Percentiles rank a stretch among this genome's conserved stretches.
phyloP scores from a whole-genome alignment of 306 rosid species.

The Inga oerstediana region DNA sequence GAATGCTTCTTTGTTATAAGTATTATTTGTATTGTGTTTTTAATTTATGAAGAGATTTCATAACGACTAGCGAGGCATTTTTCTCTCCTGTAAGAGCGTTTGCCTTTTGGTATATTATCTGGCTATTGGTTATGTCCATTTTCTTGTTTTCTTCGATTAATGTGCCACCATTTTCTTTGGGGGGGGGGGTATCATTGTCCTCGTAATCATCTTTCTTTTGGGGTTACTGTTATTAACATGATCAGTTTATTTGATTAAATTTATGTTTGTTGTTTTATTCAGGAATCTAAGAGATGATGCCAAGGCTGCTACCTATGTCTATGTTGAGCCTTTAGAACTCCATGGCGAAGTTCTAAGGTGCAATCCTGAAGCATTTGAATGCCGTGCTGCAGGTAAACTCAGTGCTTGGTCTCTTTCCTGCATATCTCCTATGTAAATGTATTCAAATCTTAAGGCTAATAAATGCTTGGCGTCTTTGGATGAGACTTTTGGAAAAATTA shows the following conservation, averaged over 20 bases:
- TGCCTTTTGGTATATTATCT: slow-evolving; percentile 15
- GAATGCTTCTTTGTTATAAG: background rate
- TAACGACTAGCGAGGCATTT: background rate
- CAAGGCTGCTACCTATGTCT: slow-evolving; percentile 40
- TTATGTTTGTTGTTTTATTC: slow-evolving; percentile 27
- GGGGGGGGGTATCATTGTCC: background rate
- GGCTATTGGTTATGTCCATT: background rate
- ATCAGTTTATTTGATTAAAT: slow-evolving; percentile 2
- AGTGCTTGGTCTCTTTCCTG: slow-evolving; percentile 52
- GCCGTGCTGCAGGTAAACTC: slow-evolving; percentile 74
- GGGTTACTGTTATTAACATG: background rate
- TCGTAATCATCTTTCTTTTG: no score
- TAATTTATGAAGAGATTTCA: background rate
- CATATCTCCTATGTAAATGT: background rate
- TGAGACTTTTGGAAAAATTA: slow-evolving; percentile 25
- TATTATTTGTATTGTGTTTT: no score
- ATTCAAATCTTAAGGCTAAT: slow-evolving; percentile 27
- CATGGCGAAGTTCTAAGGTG: slow-evolving; percentile 72
- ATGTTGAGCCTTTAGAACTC: slow-evolving; percentile 68
- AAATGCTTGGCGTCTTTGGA: slow-evolving; percentile 14
- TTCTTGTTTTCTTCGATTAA: slow-evolving; percentile 23
- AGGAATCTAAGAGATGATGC: slow-evolving; percentile 86
- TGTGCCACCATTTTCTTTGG: background rate
- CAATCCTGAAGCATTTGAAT: slow-evolving; percentile 79
- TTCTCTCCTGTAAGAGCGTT: background rate